Percentiles rank a stretch among this genome's conserved stretches.
These are phyloP conservation scores for Aaosphaeria pasadenensis DNA, from an alignment of 2,329 filamentous ascomycete species.

Conservation along the genomic window DNA sequence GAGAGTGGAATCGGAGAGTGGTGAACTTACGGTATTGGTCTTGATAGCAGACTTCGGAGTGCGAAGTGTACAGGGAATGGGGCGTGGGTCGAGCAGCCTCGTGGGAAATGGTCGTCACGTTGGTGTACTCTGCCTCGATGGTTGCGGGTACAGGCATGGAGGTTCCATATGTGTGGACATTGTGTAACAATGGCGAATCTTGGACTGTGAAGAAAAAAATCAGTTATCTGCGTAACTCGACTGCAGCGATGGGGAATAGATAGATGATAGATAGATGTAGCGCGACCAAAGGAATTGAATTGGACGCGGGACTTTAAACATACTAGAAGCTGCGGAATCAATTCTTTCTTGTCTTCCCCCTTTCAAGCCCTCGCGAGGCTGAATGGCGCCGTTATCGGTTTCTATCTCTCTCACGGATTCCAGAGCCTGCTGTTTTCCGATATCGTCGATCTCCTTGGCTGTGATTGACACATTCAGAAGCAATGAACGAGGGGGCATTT, in stretches of 20 bases:
- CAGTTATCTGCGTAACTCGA: not conserved
- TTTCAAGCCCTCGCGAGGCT: constrained; percentile 8
- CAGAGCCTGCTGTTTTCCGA: constrained; percentile 17
- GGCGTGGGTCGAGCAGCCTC: no score
- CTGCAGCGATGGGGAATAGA: not conserved
- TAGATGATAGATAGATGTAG: not conserved
- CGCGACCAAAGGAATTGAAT: no score
- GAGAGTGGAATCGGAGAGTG: no score
- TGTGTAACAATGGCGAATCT: no score
- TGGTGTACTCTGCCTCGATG: no score
- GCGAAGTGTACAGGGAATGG: no score
- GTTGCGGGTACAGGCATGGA: no score
- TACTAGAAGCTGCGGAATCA: not conserved
- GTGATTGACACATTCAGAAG: constrained; percentile 35
- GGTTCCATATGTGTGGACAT: no score
- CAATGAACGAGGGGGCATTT: constrained; percentile 35
- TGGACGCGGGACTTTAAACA: not conserved
- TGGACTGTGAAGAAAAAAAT: no score
- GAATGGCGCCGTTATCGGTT: constrained; percentile 1
- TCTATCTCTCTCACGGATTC: constrained; percentile 17
- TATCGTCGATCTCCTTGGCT: constrained; percentile 23
- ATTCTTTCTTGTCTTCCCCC: constrained; percentile 1
- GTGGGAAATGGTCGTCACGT: no score
- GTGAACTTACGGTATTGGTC: no score
- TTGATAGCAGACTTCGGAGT: no score